Percentiles rank a stretch among this genome's conserved stretches.
Evolutionary conservation across 1,284 basidiomycete species (phyloP).

Genomic region (Rhodotorula sp.): DNA sequence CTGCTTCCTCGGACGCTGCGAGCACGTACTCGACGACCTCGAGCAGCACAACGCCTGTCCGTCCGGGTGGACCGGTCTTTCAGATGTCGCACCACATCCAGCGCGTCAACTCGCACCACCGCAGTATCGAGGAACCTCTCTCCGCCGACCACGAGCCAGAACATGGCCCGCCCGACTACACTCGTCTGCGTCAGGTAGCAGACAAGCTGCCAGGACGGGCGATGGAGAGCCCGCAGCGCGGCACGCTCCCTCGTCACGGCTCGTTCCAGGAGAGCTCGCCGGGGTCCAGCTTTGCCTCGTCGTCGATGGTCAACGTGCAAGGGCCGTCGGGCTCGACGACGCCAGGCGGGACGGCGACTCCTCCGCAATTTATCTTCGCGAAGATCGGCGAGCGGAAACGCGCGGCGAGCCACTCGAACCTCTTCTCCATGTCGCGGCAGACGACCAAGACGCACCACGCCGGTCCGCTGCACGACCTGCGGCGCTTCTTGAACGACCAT

Average conservation of each 20-base stretch:
- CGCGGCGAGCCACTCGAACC: slow-evolving; percentile 29
- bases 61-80: background rate
- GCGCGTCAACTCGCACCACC: slow-evolving; percentile 38
- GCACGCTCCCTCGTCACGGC: slow-evolving; percentile 7
- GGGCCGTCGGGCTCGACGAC: slow-evolving; percentile 28
- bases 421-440: slow-evolving; percentile 38
- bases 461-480: slow-evolving; percentile 79
- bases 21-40: background rate
- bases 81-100: slow-evolving; percentile 24
- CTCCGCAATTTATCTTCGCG: slow-evolving; percentile 45
- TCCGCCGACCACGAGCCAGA: slow-evolving; percentile 17
- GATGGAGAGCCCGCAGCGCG: background rate
- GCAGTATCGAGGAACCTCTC: slow-evolving; percentile 29
- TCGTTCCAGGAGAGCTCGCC: slow-evolving; percentile 9
- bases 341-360: slow-evolving; percentile 41
- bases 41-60: background rate
- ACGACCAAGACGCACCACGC: slow-evolving; percentile 51
- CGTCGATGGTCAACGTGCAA: background rate
- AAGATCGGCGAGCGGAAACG: slow-evolving; percentile 38
- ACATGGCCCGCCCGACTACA: slow-evolving; percentile 22
- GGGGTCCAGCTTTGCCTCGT: slow-evolving; percentile 2
- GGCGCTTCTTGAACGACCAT: slow-evolving; percentile 86
- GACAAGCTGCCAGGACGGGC: slow-evolving; percentile 29
- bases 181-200: slow-evolving; percentile 27
- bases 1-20: background rate